Evolutionary conservation across 106 monocot genomes (phyloP).

Genomic region (Posidonia australis): DNA sequence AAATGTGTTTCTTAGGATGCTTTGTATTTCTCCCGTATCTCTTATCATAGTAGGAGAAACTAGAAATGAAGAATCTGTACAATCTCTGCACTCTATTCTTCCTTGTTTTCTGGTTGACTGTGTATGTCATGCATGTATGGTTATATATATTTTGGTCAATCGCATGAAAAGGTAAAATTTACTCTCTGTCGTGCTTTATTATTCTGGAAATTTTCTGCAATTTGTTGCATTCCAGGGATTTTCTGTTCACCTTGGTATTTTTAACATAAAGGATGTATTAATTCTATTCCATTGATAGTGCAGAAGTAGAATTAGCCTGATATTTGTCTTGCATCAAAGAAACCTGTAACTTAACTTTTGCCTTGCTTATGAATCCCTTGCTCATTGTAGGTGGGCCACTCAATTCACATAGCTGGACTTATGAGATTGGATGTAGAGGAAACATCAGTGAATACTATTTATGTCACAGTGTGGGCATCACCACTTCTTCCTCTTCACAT

Average conservation of each 20-base stretch:
- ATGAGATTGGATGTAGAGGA: conserved; percentile 87
- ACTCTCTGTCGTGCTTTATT: no score
- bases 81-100: no score
- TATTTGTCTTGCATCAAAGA: not conserved
- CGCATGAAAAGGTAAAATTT: no score
- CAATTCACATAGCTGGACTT: conserved; percentile 83
- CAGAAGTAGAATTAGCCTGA: not conserved
- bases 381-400: conserved; percentile 49
- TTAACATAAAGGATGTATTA: not conserved
- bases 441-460: conserved; percentile 43
- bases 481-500: conserved; percentile 87
- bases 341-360: not conserved
- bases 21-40: no score
- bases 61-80: no score
- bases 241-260: not conserved
- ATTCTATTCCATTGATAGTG: not conserved
- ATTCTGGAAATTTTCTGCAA: no score
- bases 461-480: conserved; percentile 93
- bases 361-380: not conserved
- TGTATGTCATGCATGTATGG: no score
- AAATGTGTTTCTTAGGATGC: no score
- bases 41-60: no score
- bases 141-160: no score
- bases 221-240: no score
- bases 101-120: no score